Base-by-base conservation (phyloP, 495 filamentous ascomycete species). In the Aspergillus conjunctus region DNA sequence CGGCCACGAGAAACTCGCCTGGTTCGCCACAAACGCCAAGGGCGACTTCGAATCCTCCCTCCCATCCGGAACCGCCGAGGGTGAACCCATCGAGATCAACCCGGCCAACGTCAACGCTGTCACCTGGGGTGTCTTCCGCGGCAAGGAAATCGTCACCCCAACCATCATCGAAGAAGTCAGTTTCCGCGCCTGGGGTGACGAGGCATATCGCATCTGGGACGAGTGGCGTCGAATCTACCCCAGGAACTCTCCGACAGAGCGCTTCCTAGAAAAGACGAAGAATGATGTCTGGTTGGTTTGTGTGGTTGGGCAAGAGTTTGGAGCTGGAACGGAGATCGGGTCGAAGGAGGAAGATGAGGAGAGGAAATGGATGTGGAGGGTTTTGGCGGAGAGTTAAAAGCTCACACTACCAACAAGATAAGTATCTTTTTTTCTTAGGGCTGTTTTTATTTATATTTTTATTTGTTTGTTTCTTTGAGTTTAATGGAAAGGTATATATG, bases 91-190 rank as follows among this genome's bases (percentile, higher is more conserved):
- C 41, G 70, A 76, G n/a, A 67, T 75, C 21, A 73, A 72, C 69
- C 68, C 71, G 14, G 81, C 82, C 39, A 80, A 84, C 18, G 91
- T 95, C 41, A 96, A 98, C 69, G 91, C 95, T 1, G 94, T 98
- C 3, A 98, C 94, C 3, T 98, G 94, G 94, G 94, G 94, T 34
- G 88, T 89, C 12, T 98, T 98, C 74, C 88, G 89, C 2, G 93
- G 92, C 18, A 97, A 97, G 75, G 94, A 98, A 78, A 98, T 98
- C 64, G 84, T 95, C 66, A 96, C 94, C 15, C 94, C 94, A 20
- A 98, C 94, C 18, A 98, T 98, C 71, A 97, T 98, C 62, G 94
- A 98, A 72, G 88, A 94, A 63, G 91, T 96, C 56, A 93, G 90
- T 69, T 98, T 98, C 83, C 82, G 87, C 48, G 91, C 93, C 26